Percentiles rank a stretch among this genome's conserved stretches.
Conservation (phyloP, 306 rosid species). For the Casuarina equisetifolia region DNA sequence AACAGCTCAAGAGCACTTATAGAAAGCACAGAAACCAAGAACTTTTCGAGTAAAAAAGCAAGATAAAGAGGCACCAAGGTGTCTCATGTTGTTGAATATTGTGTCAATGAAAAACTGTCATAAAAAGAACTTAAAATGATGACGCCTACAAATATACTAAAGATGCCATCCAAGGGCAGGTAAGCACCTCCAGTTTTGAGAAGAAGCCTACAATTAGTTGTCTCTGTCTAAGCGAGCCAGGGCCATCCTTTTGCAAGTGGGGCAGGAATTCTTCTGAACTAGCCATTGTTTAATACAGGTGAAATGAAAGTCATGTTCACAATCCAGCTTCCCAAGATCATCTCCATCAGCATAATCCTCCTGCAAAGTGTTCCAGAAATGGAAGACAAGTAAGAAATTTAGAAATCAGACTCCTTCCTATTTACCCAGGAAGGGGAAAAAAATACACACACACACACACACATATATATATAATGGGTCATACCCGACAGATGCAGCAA, state of each 20-base stretch:
- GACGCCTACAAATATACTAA: not conserved
- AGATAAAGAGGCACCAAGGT: not conserved
- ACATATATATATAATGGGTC: not conserved
- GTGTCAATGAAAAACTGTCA: not conserved
- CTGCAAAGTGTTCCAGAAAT: constrained; percentile 22
- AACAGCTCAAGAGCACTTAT: not conserved
- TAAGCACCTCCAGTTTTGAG: not conserved
- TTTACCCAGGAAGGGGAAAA: not conserved
- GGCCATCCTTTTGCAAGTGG: constrained; percentile 29
- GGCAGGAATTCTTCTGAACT: constrained; percentile 32
- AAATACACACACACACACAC: no score
- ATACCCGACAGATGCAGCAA: constrained; percentile 41
- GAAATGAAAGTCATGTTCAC: constrained; percentile 34
- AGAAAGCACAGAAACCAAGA: not conserved
- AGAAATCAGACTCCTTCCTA: not conserved
- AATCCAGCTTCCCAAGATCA: constrained; percentile 31
- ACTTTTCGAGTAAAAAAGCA: not conserved
- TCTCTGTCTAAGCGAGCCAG: constrained; percentile 2
- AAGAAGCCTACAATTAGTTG: not conserved
- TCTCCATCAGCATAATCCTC: constrained; percentile 39
- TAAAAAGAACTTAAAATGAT: not conserved
- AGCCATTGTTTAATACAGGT: constrained; percentile 42
- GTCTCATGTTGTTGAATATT: not conserved
- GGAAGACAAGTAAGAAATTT: not conserved
- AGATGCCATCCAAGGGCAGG: not conserved